Conservation (phyloP, 768 basidiomycete species). For the Pleurotus eryngii region DNA sequence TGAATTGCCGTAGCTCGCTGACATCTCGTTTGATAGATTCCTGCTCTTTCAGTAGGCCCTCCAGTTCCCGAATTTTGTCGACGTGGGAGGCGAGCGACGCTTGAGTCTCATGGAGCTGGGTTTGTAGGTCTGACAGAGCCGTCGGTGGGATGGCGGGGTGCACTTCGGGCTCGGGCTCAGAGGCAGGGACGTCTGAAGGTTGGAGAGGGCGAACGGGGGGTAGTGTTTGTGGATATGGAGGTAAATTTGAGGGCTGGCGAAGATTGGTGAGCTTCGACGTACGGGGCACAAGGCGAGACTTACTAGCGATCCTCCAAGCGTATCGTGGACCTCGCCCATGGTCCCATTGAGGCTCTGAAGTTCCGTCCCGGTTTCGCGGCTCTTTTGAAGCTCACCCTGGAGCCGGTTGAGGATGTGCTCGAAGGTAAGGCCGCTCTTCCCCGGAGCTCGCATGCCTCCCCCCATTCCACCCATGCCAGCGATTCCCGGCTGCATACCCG, state of each 20-base stretch:
- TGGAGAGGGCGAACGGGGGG: conserved; percentile 60
- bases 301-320: conserved; percentile 79
- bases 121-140: conserved; percentile 62
- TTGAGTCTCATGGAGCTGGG: conserved; percentile 84
- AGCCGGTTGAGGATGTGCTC: conserved; percentile 88
- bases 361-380: conserved; percentile 88
- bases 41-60: conserved; percentile 79
- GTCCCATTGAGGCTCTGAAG: conserved; percentile 70
- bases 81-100: conserved; percentile 70
- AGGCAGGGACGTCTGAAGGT: conserved; percentile 21
- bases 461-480: conserved; percentile 77
- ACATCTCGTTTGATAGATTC: conserved; percentile 82
- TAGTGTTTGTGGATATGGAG: conserved; percentile 60
- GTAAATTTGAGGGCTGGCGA: conserved; percentile 54
- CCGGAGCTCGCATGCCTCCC: conserved; percentile 60
- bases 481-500: conserved; percentile 37
- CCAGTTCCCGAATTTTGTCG: conserved; percentile 79
- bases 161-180: conserved; percentile 20
- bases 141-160: conserved; percentile 18
- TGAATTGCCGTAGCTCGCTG: conserved; percentile 61
- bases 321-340: conserved; percentile 92
- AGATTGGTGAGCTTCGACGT: background rate
- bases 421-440: conserved; percentile 82
- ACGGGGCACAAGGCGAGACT: conserved; percentile 23
- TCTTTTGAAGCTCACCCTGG: conserved; percentile 94